Conservation (phyloP, 2,329 filamentous ascomycete species). For the Hypocreales sp. region DNA sequence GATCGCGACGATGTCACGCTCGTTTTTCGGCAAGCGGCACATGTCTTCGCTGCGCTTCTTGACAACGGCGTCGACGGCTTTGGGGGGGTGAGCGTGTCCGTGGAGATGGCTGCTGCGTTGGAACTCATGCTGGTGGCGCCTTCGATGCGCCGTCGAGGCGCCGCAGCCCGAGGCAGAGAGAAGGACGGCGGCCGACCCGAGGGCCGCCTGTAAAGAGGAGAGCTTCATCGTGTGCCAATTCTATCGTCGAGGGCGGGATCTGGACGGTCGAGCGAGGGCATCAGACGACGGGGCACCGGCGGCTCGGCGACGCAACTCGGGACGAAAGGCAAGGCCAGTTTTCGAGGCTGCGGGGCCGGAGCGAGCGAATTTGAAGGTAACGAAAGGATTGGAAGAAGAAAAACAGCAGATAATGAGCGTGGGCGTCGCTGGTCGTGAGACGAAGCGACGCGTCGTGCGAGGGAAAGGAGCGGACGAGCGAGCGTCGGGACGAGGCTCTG, state of each 20-base stretch:
- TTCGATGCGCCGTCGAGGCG: constrained; percentile 15
- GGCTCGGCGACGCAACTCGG: too few species aligned
- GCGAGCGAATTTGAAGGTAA: neutral
- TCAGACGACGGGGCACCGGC: too few species aligned
- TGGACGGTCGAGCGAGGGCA: too few species aligned
- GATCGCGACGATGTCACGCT: constrained; percentile 51
- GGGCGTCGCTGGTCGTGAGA: too few species aligned
- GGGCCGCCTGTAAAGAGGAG: constrained; percentile 29
- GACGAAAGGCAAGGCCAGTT: too few species aligned
- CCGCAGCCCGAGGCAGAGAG: constrained; percentile 24
- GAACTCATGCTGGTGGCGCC: constrained; percentile 19
- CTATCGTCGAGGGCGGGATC: too few species aligned
- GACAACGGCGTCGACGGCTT: constrained; percentile 13
- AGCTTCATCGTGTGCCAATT: constrained; percentile 32
- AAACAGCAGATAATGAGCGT: too few species aligned
- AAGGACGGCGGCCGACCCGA: constrained; percentile 33
- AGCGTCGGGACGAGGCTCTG: too few species aligned
- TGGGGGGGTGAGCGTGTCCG: constrained; percentile 6
- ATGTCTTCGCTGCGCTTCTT: constrained; percentile 34
- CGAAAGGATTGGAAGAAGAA: constrained; percentile 1
- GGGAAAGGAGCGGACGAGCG: too few species aligned
- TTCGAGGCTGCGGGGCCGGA: too few species aligned
- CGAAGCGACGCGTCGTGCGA: too few species aligned
- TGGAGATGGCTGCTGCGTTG: constrained; percentile 20
- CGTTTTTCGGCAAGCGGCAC: constrained; percentile 48